Evolutionary conservation across 208 protist species (phyloP), one percentile per base, ranked within the genome.

Genomic region (Leishmania tropica): DNA sequence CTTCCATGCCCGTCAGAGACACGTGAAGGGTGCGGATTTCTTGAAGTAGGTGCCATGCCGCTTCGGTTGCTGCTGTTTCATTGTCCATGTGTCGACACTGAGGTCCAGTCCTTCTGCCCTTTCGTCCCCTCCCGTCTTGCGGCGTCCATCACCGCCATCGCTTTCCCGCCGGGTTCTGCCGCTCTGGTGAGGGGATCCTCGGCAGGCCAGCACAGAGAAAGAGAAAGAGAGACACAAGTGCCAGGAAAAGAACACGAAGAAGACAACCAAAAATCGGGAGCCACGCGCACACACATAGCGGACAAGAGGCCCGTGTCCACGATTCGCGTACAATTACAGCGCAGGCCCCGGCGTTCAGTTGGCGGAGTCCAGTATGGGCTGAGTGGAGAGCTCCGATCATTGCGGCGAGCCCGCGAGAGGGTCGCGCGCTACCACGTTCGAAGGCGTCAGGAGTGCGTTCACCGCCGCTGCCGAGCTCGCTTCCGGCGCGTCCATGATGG

Each of bases 401-500:
- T 35, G 21, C n/a, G 54, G 7, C 17, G n/a, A 42, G 19, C 40
- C 67, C 28, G 64, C 78, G 1, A 78, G 17, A 56, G 83, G 79
- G 54, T 87, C 83, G 31, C 83, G 83, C 13, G 79, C 83, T 3
- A 87, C 79, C 48, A 83, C 60, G 60, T 80, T 80, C 17, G 83
- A 78, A 35, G 83, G 79, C 4, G 37, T 28, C 65, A 87, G 54
- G 15, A 87, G 75, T 56, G 73, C 70, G 2, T 80, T 60, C 31
- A 80, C 56, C 8, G 10, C 75, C 0, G 54, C 78, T 3, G 62
- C 48, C 28, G 60, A 37, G 10, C 80, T 70, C 5, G 10, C 47
- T 56, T 45, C 75, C 11, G 72, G 21, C 35, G 62, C 40, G 31
- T 51, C 60, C 15, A 42, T 28, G 51, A 86, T 21, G 0, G 65